A percentile compares a stretch with the other conserved stretches of the same genome.
These are phyloP conservation scores for Trichoderma aggressivum DNA, from an alignment of 2,329 filamentous ascomycete genomes.

Conservation along the genomic window DNA sequence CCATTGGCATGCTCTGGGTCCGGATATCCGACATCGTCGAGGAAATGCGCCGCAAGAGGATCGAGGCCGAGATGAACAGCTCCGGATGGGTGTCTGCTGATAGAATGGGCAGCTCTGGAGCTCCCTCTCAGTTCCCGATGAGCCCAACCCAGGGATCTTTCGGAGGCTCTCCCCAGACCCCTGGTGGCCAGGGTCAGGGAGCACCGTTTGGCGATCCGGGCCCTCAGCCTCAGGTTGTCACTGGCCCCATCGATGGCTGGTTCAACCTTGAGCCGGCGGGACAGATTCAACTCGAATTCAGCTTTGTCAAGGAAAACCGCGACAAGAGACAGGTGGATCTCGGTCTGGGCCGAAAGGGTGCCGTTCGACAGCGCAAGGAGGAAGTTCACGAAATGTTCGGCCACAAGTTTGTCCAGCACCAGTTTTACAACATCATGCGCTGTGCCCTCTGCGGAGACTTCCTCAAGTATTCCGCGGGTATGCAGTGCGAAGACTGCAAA, in stretches of 20 bases:
- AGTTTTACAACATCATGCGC: slow-evolving; percentile 99
- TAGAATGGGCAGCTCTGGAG: slow-evolving; percentile 68
- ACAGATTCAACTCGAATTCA: slow-evolving; percentile 84
- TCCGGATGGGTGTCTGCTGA: slow-evolving; percentile 97
- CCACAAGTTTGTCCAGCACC: slow-evolving; percentile 97
- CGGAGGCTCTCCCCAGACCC: slow-evolving; percentile 43
- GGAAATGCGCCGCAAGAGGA: slow-evolving; percentile 94
- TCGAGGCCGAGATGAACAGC: slow-evolving; percentile 91
- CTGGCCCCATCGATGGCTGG: slow-evolving; percentile 80
- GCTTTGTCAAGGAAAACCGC: slow-evolving; percentile 87
- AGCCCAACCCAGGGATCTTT: slow-evolving; percentile 45
- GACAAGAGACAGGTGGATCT: slow-evolving; percentile 80
- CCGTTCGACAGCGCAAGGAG: slow-evolving; percentile 95
- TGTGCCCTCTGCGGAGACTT: slow-evolving; percentile 97
- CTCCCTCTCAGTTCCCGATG: slow-evolving; percentile 56
- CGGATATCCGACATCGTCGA: slow-evolving; percentile 96
- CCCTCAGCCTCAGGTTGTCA: slow-evolving; percentile 50
- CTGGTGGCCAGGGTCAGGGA: slow-evolving; percentile 36
- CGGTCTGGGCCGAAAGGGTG: slow-evolving; percentile 90
- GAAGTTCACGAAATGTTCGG: slow-evolving; percentile 98
- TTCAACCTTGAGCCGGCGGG: slow-evolving; percentile 95
- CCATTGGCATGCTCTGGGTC: slow-evolving; percentile 94
- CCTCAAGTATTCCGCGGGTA: slow-evolving; percentile 95
- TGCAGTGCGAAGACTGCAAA: slow-evolving; percentile 99
- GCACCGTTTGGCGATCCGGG: slow-evolving; percentile 32